These are phyloP conservation scores for carrot (Daucus carota) DNA, from an alignment of 129 eudicot species.

Conservation along the genomic window DH1_v3.0 NC_030389.2:4899501-4900000, in stretches of 20 bases:
- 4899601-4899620: conserved; percentile 31
- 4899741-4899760: conserved; percentile 64
- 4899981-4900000: conserved; percentile 97
- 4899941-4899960: conserved; percentile 89
- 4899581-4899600: conserved; percentile 55
- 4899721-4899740: conserved; percentile 82
- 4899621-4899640: conserved; percentile 73
- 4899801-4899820: conserved; percentile 93
- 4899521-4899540: conserved; percentile 85
- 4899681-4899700: conserved; percentile 94
- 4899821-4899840: conserved; percentile 93
- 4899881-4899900: conserved; percentile 80
- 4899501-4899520: conserved; percentile 93
- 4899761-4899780: conserved; percentile 64
- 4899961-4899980: conserved; percentile 90
- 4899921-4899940: conserved; percentile 97
- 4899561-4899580: conserved; percentile 97
- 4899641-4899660: conserved; percentile 87
- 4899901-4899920: conserved; percentile 83
- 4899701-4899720: conserved; percentile 86
- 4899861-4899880: conserved; percentile 94
- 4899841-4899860: conserved; percentile 96
- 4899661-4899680: conserved; percentile 90
- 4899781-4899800: conserved; percentile 85
- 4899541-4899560: conserved; percentile 82